Conservation (phyloP, 352 stramenopile genomes). For the Elongisporangium prolatum region DNA sequence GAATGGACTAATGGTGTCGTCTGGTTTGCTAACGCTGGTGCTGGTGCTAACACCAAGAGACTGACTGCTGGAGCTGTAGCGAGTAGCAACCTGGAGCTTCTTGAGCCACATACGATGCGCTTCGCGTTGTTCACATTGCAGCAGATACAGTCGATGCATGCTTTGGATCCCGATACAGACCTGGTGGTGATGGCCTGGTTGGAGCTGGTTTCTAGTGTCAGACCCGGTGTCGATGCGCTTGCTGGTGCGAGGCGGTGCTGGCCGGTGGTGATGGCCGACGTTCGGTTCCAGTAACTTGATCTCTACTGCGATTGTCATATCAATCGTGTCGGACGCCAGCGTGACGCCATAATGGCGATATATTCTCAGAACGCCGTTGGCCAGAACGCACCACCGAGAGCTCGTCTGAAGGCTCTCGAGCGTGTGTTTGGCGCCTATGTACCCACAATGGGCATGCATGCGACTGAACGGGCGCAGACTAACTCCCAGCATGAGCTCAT, state of each 20-base stretch:
- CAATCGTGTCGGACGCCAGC: slow-evolving; percentile 48
- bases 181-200: slow-evolving; percentile 8
- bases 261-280: slow-evolving; percentile 7
- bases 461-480: slow-evolving; percentile 44
- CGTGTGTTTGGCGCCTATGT: slow-evolving; percentile 60
- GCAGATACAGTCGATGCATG: slow-evolving; percentile 41
- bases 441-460: slow-evolving; percentile 52
- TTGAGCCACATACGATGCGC: slow-evolving; percentile 55
- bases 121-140: slow-evolving; percentile 46
- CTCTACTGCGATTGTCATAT: slow-evolving; percentile 47
- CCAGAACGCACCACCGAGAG: slow-evolving; percentile 67
- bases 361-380: slow-evolving; percentile 51
- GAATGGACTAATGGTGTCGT: not conserved
- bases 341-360: slow-evolving; percentile 76
- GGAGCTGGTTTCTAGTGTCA: not conserved
- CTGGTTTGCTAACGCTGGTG: not conserved
- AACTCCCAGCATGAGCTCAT: slow-evolving; percentile 19
- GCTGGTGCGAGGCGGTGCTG: slow-evolving; percentile 10
- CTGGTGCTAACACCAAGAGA: not conserved
- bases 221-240: not conserved
- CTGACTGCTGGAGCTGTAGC: slow-evolving; percentile 25
- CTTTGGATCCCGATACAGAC: slow-evolving; percentile 36
- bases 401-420: slow-evolving; percentile 57
- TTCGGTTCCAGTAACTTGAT: slow-evolving; percentile 33
- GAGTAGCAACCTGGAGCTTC: slow-evolving; percentile 49